A percentile compares a stretch with the other conserved stretches of the same genome.
These are phyloP conservation scores for Rubus parviflorus DNA, from an alignment of 306 rosid genomes.

Conservation along the genomic window DNA sequence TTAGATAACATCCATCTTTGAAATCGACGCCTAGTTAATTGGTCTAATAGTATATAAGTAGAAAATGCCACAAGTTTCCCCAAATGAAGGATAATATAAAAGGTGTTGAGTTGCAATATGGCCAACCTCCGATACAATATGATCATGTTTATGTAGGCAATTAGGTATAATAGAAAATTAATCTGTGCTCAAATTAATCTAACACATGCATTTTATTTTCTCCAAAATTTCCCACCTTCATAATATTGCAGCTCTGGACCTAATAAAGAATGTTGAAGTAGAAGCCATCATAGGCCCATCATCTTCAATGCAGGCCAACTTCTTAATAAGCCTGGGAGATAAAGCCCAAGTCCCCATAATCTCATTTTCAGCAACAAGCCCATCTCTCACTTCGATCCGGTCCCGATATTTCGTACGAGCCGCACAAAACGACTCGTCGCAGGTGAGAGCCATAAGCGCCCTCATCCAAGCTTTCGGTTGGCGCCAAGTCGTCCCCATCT, in stretches of 20 bases:
- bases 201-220: no score
- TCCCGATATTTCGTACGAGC: conserved; percentile 28
- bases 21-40: no score
- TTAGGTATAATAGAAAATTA: no score
- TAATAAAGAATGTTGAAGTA: conserved; percentile 44
- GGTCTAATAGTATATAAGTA: no score
- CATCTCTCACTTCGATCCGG: conserved; percentile 26
- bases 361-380: conserved; percentile 34
- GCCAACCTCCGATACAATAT: no score
- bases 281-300: conserved; percentile 43
- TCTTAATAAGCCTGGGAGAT: conserved; percentile 29
- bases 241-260: conserved; percentile 37
- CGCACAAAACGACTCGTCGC: conserved; percentile 20
- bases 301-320: conserved; percentile 33
- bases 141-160: no score
- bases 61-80: no score
- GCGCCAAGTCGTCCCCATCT: conserved; percentile 28
- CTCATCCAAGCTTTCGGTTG: conserved; percentile 26
- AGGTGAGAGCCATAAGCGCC: conserved; percentile 11
- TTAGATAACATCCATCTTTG: no score
- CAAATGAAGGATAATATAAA: no score
- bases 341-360: conserved; percentile 41
- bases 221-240: background rate
- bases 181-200: background rate
- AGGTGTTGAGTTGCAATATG: no score